A percentile compares a stretch with the other conserved stretches of the same genome.
Conservation (phyloP, 139 green algal species). For the Parachlorella kessleri region DNA sequence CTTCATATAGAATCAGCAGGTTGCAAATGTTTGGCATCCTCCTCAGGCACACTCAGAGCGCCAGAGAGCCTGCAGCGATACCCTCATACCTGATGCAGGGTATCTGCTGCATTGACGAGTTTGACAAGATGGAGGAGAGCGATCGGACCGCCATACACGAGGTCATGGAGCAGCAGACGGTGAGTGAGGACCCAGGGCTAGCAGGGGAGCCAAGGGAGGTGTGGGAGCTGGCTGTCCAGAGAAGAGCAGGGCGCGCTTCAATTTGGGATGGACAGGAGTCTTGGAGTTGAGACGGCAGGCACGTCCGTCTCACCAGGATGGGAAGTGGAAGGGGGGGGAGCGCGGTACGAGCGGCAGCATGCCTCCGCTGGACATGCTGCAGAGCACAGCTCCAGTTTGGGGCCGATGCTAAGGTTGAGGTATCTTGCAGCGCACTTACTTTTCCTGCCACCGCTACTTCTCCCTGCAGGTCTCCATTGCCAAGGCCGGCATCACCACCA, state of each 20-base stretch:
- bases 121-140: conserved; percentile 99
- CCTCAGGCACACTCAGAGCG: too few species aligned
- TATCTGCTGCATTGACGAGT: conserved; percentile 99
- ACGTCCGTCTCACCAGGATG: too few species aligned
- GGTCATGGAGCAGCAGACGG: conserved; percentile 98
- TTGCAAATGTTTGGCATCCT: too few species aligned
- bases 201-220: background rate
- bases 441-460: background rate
- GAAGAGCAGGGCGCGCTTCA: too few species aligned
- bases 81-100: conserved; percentile 58
- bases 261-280: too few species aligned
- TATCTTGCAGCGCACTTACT: background rate
- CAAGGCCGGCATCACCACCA: conserved; percentile 99
- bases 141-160: conserved; percentile 99
- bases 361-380: too few species aligned
- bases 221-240: background rate
- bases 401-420: too few species aligned
- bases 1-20: too few species aligned
- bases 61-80: too few species aligned
- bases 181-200: conserved; percentile 32
- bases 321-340: too few species aligned
- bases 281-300: too few species aligned
- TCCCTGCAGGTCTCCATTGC: conserved; percentile 84
- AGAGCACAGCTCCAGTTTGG: too few species aligned
- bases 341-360: background rate